phyloP scores from a whole-genome alignment of 345 rosid genomes.

The Heritiera fomes region DNA sequence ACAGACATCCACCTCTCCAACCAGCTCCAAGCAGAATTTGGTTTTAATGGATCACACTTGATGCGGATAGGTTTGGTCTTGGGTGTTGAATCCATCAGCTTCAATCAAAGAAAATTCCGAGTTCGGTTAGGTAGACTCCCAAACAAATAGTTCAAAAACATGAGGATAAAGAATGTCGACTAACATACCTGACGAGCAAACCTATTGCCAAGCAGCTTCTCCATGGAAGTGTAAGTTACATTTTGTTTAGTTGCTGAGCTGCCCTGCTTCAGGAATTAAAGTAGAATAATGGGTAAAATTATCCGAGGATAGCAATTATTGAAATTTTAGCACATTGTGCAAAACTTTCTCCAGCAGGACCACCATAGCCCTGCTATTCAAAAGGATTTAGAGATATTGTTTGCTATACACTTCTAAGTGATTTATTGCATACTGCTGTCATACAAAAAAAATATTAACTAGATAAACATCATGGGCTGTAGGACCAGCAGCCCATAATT shows the following conservation, averaged over 20 bases:
- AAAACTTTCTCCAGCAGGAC: not conserved
- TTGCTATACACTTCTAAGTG: not conserved
- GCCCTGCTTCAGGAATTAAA: conserved; percentile 48
- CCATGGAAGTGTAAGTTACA: conserved; percentile 47
- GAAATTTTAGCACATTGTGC: not conserved
- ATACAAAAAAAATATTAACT: not conserved
- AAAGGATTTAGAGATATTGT: not conserved
- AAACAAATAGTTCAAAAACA: conserved; percentile 14
- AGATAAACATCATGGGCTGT: not conserved
- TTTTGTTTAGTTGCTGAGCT: conserved; percentile 35
- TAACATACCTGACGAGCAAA: conserved; percentile 79
- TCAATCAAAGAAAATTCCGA: conserved; percentile 30
- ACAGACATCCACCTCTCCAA: conserved; percentile 94
- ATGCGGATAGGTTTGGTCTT: conserved; percentile 62
- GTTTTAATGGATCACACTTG: conserved; percentile 81
- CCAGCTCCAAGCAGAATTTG: conserved; percentile 91
- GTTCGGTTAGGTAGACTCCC: not conserved
- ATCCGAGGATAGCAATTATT: conserved; percentile 5
- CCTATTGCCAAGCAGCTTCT: conserved; percentile 70
- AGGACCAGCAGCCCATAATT: not conserved
- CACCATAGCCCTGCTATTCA: not conserved
- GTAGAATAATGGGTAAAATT: conserved; percentile 7
- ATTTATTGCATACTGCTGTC: not conserved
- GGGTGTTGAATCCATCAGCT: conserved; percentile 85
- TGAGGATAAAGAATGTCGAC: conserved; percentile 15